Conservation (phyloP, 108 stramenopile genomes). For the Nitzschia sp. region DNA sequence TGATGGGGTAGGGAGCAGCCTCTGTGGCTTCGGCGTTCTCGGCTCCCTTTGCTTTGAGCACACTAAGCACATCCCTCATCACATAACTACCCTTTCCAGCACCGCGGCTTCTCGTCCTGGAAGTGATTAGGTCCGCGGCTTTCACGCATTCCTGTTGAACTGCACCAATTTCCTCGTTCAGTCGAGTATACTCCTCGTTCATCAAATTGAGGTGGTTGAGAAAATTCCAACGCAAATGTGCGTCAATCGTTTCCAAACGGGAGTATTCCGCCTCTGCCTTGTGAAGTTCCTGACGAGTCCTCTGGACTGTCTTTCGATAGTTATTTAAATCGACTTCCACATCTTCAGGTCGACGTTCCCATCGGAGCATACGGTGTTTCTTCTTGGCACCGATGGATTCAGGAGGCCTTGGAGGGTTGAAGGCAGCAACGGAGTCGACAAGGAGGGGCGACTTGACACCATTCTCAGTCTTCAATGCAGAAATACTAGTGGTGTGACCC, state of each 20-base stretch:
- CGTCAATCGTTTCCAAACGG: constrained; percentile 61
- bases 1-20: not conserved
- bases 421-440: constrained; percentile 73
- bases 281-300: constrained; percentile 70
- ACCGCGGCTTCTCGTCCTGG: constrained; percentile 56
- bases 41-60: constrained; percentile 52
- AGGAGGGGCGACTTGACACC: constrained; percentile 45
- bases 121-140: constrained; percentile 55
- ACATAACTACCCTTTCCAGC: constrained; percentile 45
- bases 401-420: constrained; percentile 88
- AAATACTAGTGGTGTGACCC: not conserved
- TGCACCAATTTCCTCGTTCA: constrained; percentile 52
- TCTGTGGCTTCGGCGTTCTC: constrained; percentile 25
- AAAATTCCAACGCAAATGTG: constrained; percentile 65
- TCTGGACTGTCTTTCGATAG: constrained; percentile 78
- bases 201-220: constrained; percentile 54
- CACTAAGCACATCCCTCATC: constrained; percentile 70
- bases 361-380: constrained; percentile 76
- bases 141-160: constrained; percentile 62
- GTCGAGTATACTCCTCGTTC: constrained; percentile 50
- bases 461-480: constrained; percentile 19
- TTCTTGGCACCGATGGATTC: constrained; percentile 81
- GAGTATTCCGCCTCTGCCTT: constrained; percentile 56
- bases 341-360: constrained; percentile 80
- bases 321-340: constrained; percentile 75